phyloP scores from a whole-genome alignment of 2,329 filamentous ascomycete species.

The Tolypocladium amazonense region DNA sequence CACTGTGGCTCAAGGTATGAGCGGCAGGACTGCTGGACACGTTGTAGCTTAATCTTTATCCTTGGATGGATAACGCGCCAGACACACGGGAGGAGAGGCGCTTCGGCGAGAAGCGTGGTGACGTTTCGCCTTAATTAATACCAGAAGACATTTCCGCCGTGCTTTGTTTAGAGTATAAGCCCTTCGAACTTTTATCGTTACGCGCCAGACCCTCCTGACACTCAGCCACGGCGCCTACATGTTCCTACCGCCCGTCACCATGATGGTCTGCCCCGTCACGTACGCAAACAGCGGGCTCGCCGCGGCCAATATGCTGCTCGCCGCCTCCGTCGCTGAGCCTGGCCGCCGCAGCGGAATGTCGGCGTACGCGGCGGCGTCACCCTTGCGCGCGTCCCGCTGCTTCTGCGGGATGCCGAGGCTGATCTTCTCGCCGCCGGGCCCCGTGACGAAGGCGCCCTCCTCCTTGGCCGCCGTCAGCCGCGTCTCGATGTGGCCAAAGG shows the following conservation, averaged over 20 bases:
- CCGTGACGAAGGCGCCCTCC: slow-evolving; percentile 66
- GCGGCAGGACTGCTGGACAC: not conserved
- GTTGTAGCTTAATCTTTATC: not conserved
- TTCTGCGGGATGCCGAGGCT: slow-evolving; percentile 61
- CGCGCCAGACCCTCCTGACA: not conserved
- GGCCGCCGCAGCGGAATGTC: slow-evolving; percentile 74
- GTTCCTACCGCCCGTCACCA: slow-evolving; percentile 67
- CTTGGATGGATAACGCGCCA: not conserved
- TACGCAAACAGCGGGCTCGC: slow-evolving; percentile 77
- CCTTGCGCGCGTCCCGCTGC: slow-evolving; percentile 28
- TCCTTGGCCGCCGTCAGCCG: slow-evolving; percentile 78
- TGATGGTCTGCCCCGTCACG: slow-evolving; percentile 78
- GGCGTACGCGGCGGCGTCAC: slow-evolving; percentile 30
- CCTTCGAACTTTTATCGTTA: not conserved
- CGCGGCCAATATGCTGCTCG: slow-evolving; percentile 64
- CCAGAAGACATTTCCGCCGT: not conserved
- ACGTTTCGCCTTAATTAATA: not conserved
- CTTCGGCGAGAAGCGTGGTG: not conserved
- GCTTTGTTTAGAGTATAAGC: too few relatives aligned
- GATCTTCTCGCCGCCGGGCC: slow-evolving; percentile 65
- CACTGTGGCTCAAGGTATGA: slow-evolving; percentile 68
- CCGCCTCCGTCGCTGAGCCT: slow-evolving; percentile 71
- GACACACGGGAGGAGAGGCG: not conserved
- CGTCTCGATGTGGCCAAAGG: slow-evolving; percentile 74
- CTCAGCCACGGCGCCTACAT: slow-evolving; percentile 27